phyloP scores from a whole-genome alignment of 2,329 filamentous ascomycete species.

The Chrysoporthe cubensis region DNA sequence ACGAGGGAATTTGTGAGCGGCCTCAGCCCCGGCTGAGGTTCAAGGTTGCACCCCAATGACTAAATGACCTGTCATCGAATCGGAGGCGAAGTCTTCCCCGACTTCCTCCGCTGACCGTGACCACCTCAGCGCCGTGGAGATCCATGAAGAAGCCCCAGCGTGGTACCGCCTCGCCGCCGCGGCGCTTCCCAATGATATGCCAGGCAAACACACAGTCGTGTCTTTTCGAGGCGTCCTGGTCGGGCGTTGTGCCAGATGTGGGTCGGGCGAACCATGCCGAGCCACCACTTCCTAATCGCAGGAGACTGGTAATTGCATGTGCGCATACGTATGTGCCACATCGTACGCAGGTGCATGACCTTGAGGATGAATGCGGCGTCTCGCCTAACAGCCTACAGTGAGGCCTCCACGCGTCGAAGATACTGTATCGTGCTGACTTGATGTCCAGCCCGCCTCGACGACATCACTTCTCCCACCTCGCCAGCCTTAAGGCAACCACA shows the following conservation, averaged over 20 bases:
- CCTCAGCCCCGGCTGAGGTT: background rate
- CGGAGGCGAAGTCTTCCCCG: background rate
- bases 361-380: background rate
- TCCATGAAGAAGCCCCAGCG: background rate
- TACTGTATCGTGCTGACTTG: background rate
- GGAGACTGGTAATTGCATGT: background rate
- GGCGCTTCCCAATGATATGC: conserved; percentile 2
- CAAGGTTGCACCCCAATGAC: background rate
- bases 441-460: background rate
- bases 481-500: conserved; percentile 5
- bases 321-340: background rate
- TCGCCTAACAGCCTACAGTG: background rate
- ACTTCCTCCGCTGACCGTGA: background rate
- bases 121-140: background rate
- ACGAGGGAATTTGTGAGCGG: background rate
- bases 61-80: conserved; percentile 1
- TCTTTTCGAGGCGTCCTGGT: conserved; percentile 16
- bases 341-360: background rate
- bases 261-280: background rate
- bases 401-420: background rate
- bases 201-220: conserved; percentile 19
- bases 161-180: background rate
- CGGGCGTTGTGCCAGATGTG: background rate
- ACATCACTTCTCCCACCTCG: background rate
- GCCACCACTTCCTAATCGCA: background rate